Percentiles rank a stretch among this genome's conserved stretches.
These are phyloP conservation scores for Inga laurina DNA, from an alignment of 306 rosid species.

Conservation along the genomic window DNA sequence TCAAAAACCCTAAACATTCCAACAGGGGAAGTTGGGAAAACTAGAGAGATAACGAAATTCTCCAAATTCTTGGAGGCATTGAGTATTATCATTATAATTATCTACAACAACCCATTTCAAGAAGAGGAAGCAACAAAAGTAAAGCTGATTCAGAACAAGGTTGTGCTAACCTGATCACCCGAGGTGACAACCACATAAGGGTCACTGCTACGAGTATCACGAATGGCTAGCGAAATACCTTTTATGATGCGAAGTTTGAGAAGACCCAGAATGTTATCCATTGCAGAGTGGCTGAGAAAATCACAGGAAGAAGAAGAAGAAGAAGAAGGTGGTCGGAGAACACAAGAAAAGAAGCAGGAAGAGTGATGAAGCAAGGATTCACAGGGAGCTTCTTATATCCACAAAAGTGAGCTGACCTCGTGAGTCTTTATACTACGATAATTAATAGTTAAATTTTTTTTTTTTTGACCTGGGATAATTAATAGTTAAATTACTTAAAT, in stretches of 20 bases:
- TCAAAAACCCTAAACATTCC: neutral
- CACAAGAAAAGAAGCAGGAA: neutral
- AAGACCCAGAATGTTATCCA: conserved; percentile 63
- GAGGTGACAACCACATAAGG: conserved; percentile 63
- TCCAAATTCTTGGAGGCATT: neutral
- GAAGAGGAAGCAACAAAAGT: neutral
- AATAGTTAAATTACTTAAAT: no score
- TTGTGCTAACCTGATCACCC: conserved; percentile 53
- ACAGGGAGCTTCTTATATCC: neutral
- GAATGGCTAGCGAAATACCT: conserved; percentile 75
- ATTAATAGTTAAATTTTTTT: no score
- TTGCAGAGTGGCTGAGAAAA: conserved; percentile 2
- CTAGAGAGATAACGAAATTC: no score
- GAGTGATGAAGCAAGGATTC: neutral
- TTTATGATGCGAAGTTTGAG: conserved; percentile 61
- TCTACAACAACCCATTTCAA: neutral
- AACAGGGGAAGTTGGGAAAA: neutral
- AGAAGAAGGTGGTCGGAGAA: neutral
- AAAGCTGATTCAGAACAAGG: neutral
- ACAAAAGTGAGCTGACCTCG: neutral
- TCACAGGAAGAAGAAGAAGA: neutral
- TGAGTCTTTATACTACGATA: neutral
- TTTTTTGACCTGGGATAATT: no score
- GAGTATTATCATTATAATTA: neutral
- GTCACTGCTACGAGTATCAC: conserved; percentile 72